These are phyloP conservation scores for Microsporum ferrugineum DNA, from an alignment of 2,329 filamentous ascomycete species.

Conservation along the genomic window DNA sequence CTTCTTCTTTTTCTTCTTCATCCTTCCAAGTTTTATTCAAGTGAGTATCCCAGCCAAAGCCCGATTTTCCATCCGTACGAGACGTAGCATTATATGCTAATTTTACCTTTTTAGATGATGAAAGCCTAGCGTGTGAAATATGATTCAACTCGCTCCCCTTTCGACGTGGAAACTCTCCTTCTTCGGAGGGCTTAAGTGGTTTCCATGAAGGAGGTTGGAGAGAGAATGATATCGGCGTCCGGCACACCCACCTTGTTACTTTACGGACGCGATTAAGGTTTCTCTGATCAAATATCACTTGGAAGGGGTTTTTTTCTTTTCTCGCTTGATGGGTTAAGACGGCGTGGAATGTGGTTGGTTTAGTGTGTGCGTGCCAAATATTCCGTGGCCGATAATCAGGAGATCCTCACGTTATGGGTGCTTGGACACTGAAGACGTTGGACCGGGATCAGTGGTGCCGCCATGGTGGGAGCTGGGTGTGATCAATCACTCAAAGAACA, in stretches of 20 bases:
- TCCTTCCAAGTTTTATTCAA: slow-evolving; percentile 99
- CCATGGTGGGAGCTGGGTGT: background rate
- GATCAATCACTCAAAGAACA: background rate
- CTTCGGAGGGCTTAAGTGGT: slow-evolving; percentile 77
- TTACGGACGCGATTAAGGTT: slow-evolving; percentile 94
- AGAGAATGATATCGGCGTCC: slow-evolving; percentile 96
- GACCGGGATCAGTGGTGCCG: background rate
- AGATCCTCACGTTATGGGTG: background rate
- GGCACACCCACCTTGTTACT: slow-evolving; percentile 98
- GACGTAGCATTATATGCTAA: background rate
- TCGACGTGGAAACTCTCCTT: slow-evolving; percentile 69
- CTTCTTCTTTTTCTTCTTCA: slow-evolving; percentile 53
- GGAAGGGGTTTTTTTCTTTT: slow-evolving; percentile 33
- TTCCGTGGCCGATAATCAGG: background rate
- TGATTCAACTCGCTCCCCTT: slow-evolving; percentile 61
- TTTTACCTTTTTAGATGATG: slow-evolving; percentile 64
- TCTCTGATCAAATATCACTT: slow-evolving; percentile 67
- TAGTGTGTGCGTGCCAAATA: background rate
- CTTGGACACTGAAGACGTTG: background rate
- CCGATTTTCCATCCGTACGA: slow-evolving; percentile 11
- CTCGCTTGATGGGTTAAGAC: background rate
- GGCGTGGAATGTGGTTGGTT: background rate
- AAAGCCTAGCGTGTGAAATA: slow-evolving; percentile 94
- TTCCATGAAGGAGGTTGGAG: slow-evolving; percentile 52
- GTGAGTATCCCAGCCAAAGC: slow-evolving; percentile 48